phyloP scores from a whole-genome alignment of 345 rosid species.

The Raphanus sativus region DNA sequence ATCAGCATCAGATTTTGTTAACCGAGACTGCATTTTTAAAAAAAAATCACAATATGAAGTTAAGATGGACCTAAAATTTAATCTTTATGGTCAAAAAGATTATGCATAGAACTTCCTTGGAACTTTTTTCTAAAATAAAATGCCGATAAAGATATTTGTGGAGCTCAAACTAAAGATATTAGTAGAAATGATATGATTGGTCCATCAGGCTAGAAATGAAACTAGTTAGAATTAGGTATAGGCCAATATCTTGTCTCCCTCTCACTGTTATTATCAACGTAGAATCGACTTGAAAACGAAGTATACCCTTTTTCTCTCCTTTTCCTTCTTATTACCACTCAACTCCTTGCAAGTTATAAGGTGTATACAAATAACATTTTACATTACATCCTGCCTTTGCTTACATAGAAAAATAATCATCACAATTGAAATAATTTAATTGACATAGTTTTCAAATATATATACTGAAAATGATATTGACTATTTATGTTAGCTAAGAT shows the following conservation, averaged over 20 bases:
- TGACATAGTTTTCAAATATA: neutral
- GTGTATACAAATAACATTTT: neutral
- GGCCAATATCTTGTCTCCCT: slow-evolving; percentile 27
- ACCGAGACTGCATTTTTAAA: neutral
- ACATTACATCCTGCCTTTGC: neutral
- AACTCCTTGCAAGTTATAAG: neutral
- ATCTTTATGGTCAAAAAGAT: neutral
- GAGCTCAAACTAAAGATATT: slow-evolving; percentile 4
- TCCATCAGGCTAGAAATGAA: slow-evolving; percentile 29
- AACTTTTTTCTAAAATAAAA: neutral
- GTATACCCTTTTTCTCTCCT: slow-evolving; percentile 13
- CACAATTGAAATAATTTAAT: neutral
- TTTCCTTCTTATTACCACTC: slow-evolving; percentile 11
- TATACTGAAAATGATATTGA: neutral
- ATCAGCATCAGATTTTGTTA: neutral
- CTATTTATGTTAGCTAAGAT: neutral
- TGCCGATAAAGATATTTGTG: slow-evolving; percentile 4
- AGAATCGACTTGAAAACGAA: slow-evolving; percentile 28
- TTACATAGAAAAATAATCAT: slow-evolving; percentile 12
- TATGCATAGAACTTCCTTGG: neutral
- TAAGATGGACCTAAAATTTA: neutral
- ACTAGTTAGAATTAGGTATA: slow-evolving; percentile 31
- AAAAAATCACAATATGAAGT: neutral
- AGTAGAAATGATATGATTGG: slow-evolving; percentile 36
- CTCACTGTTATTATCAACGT: slow-evolving; percentile 28